Base-by-base conservation (phyloP, 495 filamentous ascomycete species). In the Copromyces sp. region DNA sequence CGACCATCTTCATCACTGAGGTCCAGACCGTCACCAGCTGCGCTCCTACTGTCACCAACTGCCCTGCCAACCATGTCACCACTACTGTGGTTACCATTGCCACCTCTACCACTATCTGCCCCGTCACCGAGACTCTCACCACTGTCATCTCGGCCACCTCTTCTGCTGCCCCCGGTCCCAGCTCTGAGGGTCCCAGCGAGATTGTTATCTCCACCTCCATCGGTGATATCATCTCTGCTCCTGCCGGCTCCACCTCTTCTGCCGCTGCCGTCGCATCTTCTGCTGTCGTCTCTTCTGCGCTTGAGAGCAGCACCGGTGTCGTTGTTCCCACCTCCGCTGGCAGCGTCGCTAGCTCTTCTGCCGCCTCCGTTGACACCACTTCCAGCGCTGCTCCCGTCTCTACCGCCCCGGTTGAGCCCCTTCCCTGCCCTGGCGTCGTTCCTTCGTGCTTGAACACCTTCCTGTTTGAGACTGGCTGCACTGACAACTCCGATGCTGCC, bases 381-480 rank as follows among this genome's bases (percentile, higher is more conserved):
- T 82, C 81, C 41, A 81, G 77, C 16, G 72, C 80, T 32, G 75
- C 82, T 69, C 71, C 73, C 32, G 80, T 80, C 2, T 83, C 83
- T 41, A 77, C 75, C 37, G 82, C 81, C 70, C 80, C 84, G 38
- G 84, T 85, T 29, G 83, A 81, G 73, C 85, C 84, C 44, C 82
- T 83, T 32, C 81, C 84, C 53, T 93, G 90, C 86, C 94, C 94
- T 68, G 83, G 83, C 71, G 86, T 92, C 47, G 90, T 98, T 17
- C 94, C 94, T 70, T 89, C 89, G 74, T 98, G 95, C 84, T 86
- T 98, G 83, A 96, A 97, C 88, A 97, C 95, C 76, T 98, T 93
- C 93, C 81, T 96, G 75, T 88, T 90, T 76, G 84, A 84, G 74
- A 86, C 89, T 42, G 86, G 87, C 81, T 98, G 95, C 89, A 85